Base-by-base conservation (phyloP, 202 grass and related monocot species). In the Setaria viridis region DNA sequence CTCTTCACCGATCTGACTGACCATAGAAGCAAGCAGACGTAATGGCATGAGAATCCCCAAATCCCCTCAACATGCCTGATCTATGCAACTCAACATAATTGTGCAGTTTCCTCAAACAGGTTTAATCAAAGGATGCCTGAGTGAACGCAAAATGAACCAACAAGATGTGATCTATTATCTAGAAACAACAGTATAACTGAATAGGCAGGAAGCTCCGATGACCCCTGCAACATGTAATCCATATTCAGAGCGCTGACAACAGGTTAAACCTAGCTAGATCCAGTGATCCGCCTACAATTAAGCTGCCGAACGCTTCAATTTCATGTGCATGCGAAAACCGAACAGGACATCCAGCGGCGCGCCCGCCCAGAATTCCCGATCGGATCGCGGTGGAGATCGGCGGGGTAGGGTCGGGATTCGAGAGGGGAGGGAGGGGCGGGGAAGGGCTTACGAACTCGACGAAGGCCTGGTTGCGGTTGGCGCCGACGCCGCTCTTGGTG, bases 381-480 rank as follows among this genome's bases (percentile, higher is more conserved):
- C 62, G 43, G 72, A 82, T 88, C 81, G 50, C 65, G 45, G 45
- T 34, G 41, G 67, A 33, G 59, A 70, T 68, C 43, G 74, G 81
- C 6, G 15, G 15, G 13, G 53, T 2, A 33, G 39, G 50, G 15
- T n/a, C 20, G 58, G 46, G 51, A 55, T 5, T 55, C 5, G 20
- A 58, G 20, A 58, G 54, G 54, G 37, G 59, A 2, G 1, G 64
- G 7, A 4, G 34, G 30, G 29, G 16, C 8, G 39, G 15, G 19
- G 13, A 13, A 17, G 45, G 42, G 49, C 76, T 89, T 88, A 97
- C 95, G 72, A 97, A 97, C 79, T 97, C 95, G 39, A 97, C 92
- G 66, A 97, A 93, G 71, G 95, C 95, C 92, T 97, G 95, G 84
- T 97, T 97, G 84, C 89, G 90, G 84, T 97, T 97, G 92, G 87